Base-by-base conservation (phyloP, 768 basidiomycete genomes). In the Fistulinella prunicolor region DNA sequence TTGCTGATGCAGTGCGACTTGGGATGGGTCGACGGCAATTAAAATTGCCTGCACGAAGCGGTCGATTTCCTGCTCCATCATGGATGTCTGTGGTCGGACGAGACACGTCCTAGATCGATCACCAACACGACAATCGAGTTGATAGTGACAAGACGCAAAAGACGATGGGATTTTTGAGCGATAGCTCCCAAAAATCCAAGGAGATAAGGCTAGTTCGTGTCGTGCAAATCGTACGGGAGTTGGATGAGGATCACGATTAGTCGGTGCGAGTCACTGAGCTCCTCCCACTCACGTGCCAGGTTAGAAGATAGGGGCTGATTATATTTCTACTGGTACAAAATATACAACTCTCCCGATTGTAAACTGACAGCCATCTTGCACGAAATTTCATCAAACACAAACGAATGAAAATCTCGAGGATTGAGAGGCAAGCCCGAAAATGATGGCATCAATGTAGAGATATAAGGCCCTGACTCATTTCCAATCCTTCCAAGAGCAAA, bases 31-130 rank as follows among this genome's bases (percentile, higher is more conserved):
- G 51, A 87, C 87, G 42, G 93, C 94, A 70, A 95, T 86, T 63
- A 79, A 72, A 68, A 94, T 92, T 40, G 94, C 94, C 70, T 85
- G 86, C 16, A 88, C 82, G 54, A 89, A 75, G 64, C 81, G 85
- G 56, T 85, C 80, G 58, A 86, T 75, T 71, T 87, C 82, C 61
- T 80, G 82, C 30, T 89, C 84, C 89, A 89, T 89, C 9, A 44
- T 51, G 56, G 53, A 56, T 41, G 44, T 30, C 22, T 38, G 41
- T 44, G 59, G 55, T 49, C 36, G 44, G 47, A 43, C 49, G 46
- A 55, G 53, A 53, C 46, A 46, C 48, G 61, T 44, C 50, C 54
- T 10, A 45, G 46, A 55, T 49, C 55, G 53, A 52, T 57, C 45
- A 46, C 36, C 47, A 38, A 38, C 38, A 24, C 44, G 37, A 40